A percentile compares a stretch with the other conserved stretches of the same genome.
phyloP scores from a whole-genome alignment of 495 filamentous ascomycete species.

The Tirmania nivea region DNA sequence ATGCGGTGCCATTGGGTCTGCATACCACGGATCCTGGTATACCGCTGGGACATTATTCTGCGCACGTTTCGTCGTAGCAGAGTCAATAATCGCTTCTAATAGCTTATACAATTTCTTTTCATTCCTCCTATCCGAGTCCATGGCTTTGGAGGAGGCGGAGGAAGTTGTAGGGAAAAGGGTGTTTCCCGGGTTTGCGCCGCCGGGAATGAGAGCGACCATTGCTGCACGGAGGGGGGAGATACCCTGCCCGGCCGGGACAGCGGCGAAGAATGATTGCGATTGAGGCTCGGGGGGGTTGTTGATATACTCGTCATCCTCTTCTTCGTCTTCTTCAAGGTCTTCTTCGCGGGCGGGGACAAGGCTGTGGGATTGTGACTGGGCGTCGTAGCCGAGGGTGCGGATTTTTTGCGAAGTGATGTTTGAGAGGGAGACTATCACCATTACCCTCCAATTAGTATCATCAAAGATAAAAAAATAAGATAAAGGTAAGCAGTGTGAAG shows the following conservation, averaged over 20 bases:
- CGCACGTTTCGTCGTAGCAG: constrained; percentile 14
- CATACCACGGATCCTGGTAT: not conserved
- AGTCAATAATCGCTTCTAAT: constrained; percentile 19
- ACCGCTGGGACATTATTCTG: not conserved
- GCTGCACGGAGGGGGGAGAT: no score
- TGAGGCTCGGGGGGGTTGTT: constrained; percentile 4
- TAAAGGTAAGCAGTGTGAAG: not conserved
- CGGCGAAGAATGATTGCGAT: constrained; percentile 6
- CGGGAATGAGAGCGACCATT: not conserved
- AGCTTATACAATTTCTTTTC: constrained; percentile 19
- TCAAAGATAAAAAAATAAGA: not conserved
- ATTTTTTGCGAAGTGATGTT: constrained; percentile 8
- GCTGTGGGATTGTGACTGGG: constrained; percentile 18
- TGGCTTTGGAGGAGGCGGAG: not conserved
- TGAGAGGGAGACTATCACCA: constrained; percentile 2
- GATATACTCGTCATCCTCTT: constrained; percentile 25
- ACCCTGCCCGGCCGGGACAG: no score
- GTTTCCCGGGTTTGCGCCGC: not conserved
- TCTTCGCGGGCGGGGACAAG: constrained; percentile 4
- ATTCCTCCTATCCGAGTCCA: constrained; percentile 10
- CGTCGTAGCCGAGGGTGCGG: constrained; percentile 47
- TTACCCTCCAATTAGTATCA: not conserved
- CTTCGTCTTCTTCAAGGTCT: constrained; percentile 21
- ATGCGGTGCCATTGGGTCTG: not conserved
- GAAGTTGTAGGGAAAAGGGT: not conserved